Base-by-base conservation (phyloP, 768 basidiomycete species). In the Cyclocybe cylindracea region DNA sequence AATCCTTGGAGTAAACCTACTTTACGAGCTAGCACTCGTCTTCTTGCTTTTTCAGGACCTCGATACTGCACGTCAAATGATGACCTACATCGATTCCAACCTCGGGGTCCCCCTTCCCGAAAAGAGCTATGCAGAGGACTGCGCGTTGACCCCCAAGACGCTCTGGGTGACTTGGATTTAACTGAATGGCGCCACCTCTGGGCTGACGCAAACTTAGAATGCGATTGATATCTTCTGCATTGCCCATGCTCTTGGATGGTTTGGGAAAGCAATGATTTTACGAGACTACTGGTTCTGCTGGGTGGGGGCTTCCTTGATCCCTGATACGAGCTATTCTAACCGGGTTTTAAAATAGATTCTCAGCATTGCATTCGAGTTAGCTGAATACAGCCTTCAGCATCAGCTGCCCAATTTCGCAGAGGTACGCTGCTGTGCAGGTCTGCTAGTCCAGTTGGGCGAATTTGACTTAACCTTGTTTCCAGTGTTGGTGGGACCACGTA, bases 401-500 rank as follows among this genome's bases (percentile, higher is more conserved):
- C 91, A 94, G 64, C 70, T 94, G n/a, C 75, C 91, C 18, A 94
- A 94, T 65, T 93, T 94, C 65, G 85, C 82, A 44, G 91, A 94
- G 83, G 90, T 89, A 70, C 46, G 24, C 24, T 24, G 80, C 67
- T 56, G 34, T 50, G 48, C 53, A 47, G 52, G 37, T 11, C n/a
- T 19, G 34, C n/a, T 34, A 31, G 33, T 43, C 44, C 49, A 45
- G 49, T 47, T 33, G 46, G 18, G 50, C 39, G 36, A 35, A 24
- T 39, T 58, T 57, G 40, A 55, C 57, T 56, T 47, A 56, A 49
- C 43, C 36, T 44, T 54, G 41, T 50, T 58, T 54, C 58, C 59
- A 91, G 89, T 93, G 91, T 62, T 93, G 91, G 91, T 94, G 91
- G 91, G 91, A 93, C 66, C 91, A 94, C 75, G 90, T 91, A 74